Base-by-base conservation (phyloP, 192 early-diverging fungal genomes). In the Gryganskiella cystojenkinii region DNA sequence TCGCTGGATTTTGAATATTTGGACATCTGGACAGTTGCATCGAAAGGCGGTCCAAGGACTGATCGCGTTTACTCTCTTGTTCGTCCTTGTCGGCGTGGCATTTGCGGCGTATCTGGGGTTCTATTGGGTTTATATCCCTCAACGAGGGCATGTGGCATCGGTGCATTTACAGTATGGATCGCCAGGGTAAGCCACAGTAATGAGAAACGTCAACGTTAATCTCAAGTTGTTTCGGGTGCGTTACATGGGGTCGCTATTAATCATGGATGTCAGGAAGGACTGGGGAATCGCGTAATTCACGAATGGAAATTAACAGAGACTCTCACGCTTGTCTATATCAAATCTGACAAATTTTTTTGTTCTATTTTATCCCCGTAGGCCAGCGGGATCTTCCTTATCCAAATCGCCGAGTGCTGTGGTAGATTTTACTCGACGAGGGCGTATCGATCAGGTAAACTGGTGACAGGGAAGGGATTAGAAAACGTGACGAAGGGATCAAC, bases 101-200 rank as follows among this genome's bases (percentile, higher is more conserved):
- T 42, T 80, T 4, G 0, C 67, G 9, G 52, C 69, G 27, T 82
- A 82, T 42, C 8, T 79, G 20, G 61, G 35, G 5, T 82, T 82
- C 42, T 82, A 82, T 37, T 74, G 57, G 69, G 8, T 61, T 1
- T 72, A 73, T 28, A 61, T 82, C 20, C 81, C 81, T 2, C 58
- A 70, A 59, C 49, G 65, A 11, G 40, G 52, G 13, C 76, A 80
- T 43, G 50, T 47, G 7, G 60, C 61, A 20, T 60, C 42, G 7
- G 37, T 80, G 2, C 56, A 70, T 40, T 25, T 82, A 14, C 74
- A 82, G 54, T 71, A 82, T 15, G 57, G 24, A 13, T 7, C 14
- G 3, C 57, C 43, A 22, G 37, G 14, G 57, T 59, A 44, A 22
- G 33, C 19, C 28, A 31, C 19, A 52, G 24, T 1, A 17, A 47